Evolutionary conservation across 805 yeast genomes (phyloP).

Genomic region (Diddensiella transvaalensis): DNA sequence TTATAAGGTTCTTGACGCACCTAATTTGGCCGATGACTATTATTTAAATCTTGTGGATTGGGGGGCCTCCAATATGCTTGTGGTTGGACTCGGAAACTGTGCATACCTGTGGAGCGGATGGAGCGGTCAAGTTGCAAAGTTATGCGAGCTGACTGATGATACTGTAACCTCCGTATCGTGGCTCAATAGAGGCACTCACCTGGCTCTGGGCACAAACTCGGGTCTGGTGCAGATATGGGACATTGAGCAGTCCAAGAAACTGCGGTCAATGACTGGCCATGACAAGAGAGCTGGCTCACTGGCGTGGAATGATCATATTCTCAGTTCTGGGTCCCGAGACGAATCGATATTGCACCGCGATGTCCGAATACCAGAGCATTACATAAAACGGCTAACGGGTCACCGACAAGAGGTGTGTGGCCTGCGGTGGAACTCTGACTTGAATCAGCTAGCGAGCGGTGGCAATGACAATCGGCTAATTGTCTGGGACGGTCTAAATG

Average conservation of each 20-base stretch:
- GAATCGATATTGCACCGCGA: constrained; percentile 82
- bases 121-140: constrained; percentile 74
- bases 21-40: constrained; percentile 90
- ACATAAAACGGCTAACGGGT: constrained; percentile 59
- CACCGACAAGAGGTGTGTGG: constrained; percentile 98
- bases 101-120: constrained; percentile 91
- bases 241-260: constrained; percentile 69
- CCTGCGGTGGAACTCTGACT: constrained; percentile 86
- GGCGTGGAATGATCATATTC: constrained; percentile 90
- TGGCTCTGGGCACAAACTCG: constrained; percentile 84
- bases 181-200: constrained; percentile 92
- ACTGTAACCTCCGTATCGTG: constrained; percentile 80
- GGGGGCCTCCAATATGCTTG: constrained; percentile 86
- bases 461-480: constrained; percentile 86
- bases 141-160: constrained; percentile 70
- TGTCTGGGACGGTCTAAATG: constrained; percentile 80
- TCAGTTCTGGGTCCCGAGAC: constrained; percentile 86
- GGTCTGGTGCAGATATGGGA: constrained; percentile 97
- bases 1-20: constrained; percentile 91
- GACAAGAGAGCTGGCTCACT: constrained; percentile 76
- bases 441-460: constrained; percentile 89
- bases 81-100: constrained; percentile 83
- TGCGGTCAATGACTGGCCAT: constrained; percentile 92
- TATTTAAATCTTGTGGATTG: constrained; percentile 90
- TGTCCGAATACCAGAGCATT: constrained; percentile 83